Base-by-base conservation (phyloP, 73 alveolate species). In the Paramecium primaurelia region DNA sequence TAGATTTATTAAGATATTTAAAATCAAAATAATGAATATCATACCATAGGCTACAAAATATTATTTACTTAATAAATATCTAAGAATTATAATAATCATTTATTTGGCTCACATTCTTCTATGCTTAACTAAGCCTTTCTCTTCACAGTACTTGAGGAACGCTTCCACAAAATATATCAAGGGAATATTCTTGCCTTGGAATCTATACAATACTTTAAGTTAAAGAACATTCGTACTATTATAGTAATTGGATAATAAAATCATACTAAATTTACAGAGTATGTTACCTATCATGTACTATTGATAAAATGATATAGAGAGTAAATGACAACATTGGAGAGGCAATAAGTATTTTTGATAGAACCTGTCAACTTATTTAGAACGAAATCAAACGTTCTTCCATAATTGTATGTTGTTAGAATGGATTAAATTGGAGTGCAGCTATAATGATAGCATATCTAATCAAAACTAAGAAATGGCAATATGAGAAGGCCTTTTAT, bases 401-500 rank as follows among this genome's bases (percentile, higher is more conserved):
- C n/a, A 60, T 75, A 36, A 4, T 75, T 0, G 28, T 75, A 38
- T 75, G 68, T 42, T 75, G 88, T 75, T 25, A 38, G 58, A 42
- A 30, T 36, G 88, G 88, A 30, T 38, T 75, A 20, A 38, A 36
- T 75, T 42, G 36, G 38, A 38, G 68, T 36, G 8, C 88, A 38
- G 47, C 59, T 9, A 18, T 75, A 75, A 2, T 75, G 6, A 75
- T 75, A 75, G 59, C 64, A 22, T 75, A 75, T 75, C 37, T 75
- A 20, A 36, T 75, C 5, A 38, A 36, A 18, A 75, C 34, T 1
- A 75, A 38, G 68, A 20, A 20, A 14, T 38, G 60, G 88, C 25
- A 42, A 75, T 75, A 75, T 42, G 88, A 75, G 30, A 42, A 75
- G 88, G 88, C 88, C 6, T 75, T 75, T 20, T 75, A 75, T 37